Base-by-base conservation (phyloP, 371 early-diverging fungal genomes). In the Syncephalastrum sp. region DNA sequence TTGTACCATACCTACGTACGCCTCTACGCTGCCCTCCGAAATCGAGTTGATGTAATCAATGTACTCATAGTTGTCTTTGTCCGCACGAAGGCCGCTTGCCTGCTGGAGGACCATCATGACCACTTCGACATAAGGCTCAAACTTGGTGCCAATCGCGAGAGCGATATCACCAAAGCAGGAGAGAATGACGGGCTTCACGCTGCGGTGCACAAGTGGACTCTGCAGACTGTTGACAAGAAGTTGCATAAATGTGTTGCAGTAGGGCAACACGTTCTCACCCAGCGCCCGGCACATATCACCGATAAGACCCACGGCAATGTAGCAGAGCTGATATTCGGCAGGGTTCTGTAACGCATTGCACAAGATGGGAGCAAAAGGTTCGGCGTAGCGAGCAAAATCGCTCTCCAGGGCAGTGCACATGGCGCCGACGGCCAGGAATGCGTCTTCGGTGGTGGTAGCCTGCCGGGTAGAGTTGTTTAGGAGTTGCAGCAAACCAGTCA, bases 111-210 rank as follows among this genome's bases (percentile, higher is more conserved):
- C 89, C 61, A 73, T 75, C 91, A 96, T 91, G 43, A 90, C 82
- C 7, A 89, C 81, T 27, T 87, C 86, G 25, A 97, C 64, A 70
- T 92, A 98, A 16, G 72, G 70, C 51, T 86, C 89, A 70, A 98
- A 99, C 50, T 84, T 70, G 15, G 84, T 91, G 42, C 94, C 93
- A 58, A 99, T 89, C 4, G 98, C 96, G 53, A 97, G 72, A 3
- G 99, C 96, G 64, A 99, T 90, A 77, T 99, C 99, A 49, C 99
- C 99, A 80, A 99, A 94, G 74, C 91, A 89, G 1, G 96, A 90
- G 13, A 99, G 84, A 56, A 96, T 95, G 16, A 90, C 82, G 1
- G 98, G 95, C 80, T 97, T 96, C 16, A 98, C 92, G 44, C 81
- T 82, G 50, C 91, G 87, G 68, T 92, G 88, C 51, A 95, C 75